Base-by-base conservation (phyloP, 108 stramenopile genomes). In the Fragilaria crotonensis region DNA sequence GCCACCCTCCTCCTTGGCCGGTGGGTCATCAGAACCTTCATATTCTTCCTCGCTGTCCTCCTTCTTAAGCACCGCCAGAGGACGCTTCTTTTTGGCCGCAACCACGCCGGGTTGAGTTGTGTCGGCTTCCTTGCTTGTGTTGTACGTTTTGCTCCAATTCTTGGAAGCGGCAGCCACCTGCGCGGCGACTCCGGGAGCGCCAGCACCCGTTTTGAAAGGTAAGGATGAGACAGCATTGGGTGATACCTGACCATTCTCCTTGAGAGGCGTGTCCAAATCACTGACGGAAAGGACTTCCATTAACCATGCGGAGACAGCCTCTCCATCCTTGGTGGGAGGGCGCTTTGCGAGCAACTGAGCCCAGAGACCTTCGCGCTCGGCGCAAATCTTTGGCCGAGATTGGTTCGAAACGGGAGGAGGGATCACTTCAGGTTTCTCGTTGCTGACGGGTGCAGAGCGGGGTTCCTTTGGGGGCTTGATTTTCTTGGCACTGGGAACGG, bases 211-310 rank as follows among this genome's bases (percentile, higher is more conserved):
- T 41, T 14, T 7, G 11, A 41, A 41, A 7, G 36, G 7, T 41
- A 11, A 7, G 14, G 36, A 41, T 11, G 7, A 14, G 7, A 14
- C 7, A 11, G 11, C 36, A 41, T 41, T 41, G 36, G 14, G 7
- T 18, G 51, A 21, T 26, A 25, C 51, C 25, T 3, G 2, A 25
- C 23, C 23, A 18, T 52, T 52, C 23, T 52, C 51, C 18, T 25
- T 26, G 25, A 52, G 58, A 44, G 72, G 66, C 4, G 51, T 70
- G 2, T 77, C 70, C 4, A 81, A 50, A 52, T 76, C 75, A 36
- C 75, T 76, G 19, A 76, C 71, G n/a, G 72, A 63, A 7, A 81
- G 56, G 0, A 81, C 73, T 20, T 74, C 69, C 47, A 70, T 77
- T 19, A 80, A 54, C 79, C 79, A 80, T 1, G 61, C 57, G 4